Conservation (phyloP, 2,329 filamentous ascomycete genomes). For the Sporothrix pallida region DNA sequence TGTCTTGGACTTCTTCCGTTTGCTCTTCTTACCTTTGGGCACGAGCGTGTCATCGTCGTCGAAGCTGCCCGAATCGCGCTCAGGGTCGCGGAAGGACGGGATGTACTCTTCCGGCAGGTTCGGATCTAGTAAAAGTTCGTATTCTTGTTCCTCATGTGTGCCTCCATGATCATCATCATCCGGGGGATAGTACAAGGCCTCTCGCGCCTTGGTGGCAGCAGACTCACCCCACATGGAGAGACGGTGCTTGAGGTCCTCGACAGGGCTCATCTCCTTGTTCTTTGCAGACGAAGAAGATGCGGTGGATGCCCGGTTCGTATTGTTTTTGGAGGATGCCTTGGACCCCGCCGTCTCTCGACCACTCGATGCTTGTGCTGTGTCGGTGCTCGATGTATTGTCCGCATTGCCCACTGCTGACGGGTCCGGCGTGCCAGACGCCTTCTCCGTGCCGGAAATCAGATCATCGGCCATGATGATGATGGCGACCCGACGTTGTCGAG, state of each 20-base stretch:
- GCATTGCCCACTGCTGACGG: background rate
- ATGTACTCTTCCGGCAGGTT: constrained; percentile 55
- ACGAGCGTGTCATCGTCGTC: constrained; percentile 39
- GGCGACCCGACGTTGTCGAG: background rate
- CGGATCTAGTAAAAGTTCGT: constrained; percentile 63
- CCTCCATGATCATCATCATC: constrained; percentile 48
- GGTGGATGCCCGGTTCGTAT: background rate
- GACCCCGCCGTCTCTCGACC: constrained; percentile 41
- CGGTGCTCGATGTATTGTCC: constrained; percentile 40
- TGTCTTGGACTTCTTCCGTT: background rate
- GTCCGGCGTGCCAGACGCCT: constrained; percentile 27
- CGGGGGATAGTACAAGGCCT: constrained; percentile 41
- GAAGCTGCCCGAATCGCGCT: constrained; percentile 36
- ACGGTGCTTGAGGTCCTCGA: constrained; percentile 47
- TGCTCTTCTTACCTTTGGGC: constrained; percentile 21
- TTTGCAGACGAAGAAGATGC: constrained; percentile 19
- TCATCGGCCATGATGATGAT: constrained; percentile 44
- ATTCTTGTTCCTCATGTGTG: constrained; percentile 55
- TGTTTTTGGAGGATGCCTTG: background rate
- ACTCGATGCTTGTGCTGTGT: constrained; percentile 40
- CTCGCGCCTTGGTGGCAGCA: constrained; percentile 40
- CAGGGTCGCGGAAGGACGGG: constrained; percentile 39
- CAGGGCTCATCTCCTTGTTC: constrained; percentile 37
- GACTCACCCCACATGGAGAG: constrained; percentile 52
- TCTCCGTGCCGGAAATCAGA: constrained; percentile 37